Base-by-base conservation (phyloP, 2,329 filamentous ascomycete species). In the Grosmannia penicillata region DNA sequence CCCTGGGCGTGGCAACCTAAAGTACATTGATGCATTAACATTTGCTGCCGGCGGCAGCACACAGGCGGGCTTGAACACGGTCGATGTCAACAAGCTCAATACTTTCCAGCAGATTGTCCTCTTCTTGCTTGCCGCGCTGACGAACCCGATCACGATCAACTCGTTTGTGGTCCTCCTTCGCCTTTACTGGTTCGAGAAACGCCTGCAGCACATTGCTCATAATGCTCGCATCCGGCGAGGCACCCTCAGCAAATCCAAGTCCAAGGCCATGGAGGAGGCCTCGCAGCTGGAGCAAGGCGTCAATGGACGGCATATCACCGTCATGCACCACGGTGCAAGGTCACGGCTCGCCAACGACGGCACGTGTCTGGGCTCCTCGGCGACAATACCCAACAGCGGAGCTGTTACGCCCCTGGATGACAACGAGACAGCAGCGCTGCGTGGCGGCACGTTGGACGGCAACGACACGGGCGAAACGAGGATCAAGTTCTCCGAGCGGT, bases 181-280 rank as follows among this genome's bases (percentile, higher is more conserved):
- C 21, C 66, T 98, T 2, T 95, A 94, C 59, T 98, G 89, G 89
- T 98, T 98, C 54, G 87, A 98, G 59, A 94, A 93, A 58, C 75
- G 87, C 8, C 96, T 98, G 54, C 82, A 93, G 53, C 70, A 82
- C 49, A 72, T 94, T 46, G 86, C 82, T 13, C 69, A 68, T 25
- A 82, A 93, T 49, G 77, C 82, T 2, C 73, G 75, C 39, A 66
- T 62, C 31, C 64, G 78, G 38, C 74, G 87, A 38, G 68, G 70
- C 38, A 80, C 70, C 26, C 57, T 78, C n/a, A 62, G 68, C 58
- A 63, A 76, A 63, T 61, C 82, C 52, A 59, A 74, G 60, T 60
- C 78, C 53, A 59, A 65, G 42, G 52, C 61, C 3, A 56, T 53
- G 26, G 47, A 53, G 8, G 68, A 75, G 34, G 45, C 61, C 5